Percentiles rank a stretch among this genome's conserved stretches.
Evolutionary conservation across 208 protist genomes (phyloP).

Genomic region (Lotmaria passim): DNA sequence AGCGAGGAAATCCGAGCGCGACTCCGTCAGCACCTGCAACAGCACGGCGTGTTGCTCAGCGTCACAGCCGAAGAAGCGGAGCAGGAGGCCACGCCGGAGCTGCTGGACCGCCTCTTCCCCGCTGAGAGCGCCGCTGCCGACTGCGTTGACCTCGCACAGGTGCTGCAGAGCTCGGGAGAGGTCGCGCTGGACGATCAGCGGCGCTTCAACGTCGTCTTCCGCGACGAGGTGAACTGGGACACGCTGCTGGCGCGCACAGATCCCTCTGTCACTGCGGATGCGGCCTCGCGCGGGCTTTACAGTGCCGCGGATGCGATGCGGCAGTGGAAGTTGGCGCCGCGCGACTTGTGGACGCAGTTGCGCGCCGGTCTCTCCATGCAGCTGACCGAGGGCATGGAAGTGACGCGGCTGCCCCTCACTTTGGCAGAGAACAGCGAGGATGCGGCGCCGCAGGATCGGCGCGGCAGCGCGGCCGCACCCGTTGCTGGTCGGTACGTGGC

Average conservation of each 20-base stretch:
- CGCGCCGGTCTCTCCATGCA: constrained; percentile 29
- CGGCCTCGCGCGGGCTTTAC: constrained; percentile 18
- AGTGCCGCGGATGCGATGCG: constrained; percentile 35
- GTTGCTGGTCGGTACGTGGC: constrained; percentile 27
- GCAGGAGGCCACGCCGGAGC: constrained; percentile 32
- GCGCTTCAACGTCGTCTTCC: constrained; percentile 33
- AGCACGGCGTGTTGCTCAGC: constrained; percentile 19
- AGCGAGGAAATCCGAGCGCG: constrained; percentile 5
- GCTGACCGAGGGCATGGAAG: constrained; percentile 21
- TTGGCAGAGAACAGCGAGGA: background rate
- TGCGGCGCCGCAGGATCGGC: background rate
- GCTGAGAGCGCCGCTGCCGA: constrained; percentile 17
- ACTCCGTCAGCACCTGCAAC: constrained; percentile 21
- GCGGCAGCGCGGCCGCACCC: background rate
- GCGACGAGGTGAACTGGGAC: constrained; percentile 23
- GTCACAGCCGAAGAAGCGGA: constrained; percentile 18
- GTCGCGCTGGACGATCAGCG: constrained; percentile 21
- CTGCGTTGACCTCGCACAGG: constrained; percentile 17
- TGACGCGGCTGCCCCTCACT: constrained; percentile 12
- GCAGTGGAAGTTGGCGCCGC: constrained; percentile 19
- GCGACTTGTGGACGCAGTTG: constrained; percentile 21
- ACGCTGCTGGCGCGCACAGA: constrained; percentile 13
- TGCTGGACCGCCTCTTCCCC: constrained; percentile 33
- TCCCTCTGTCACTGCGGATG: background rate
- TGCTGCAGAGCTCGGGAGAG: constrained; percentile 8